Conservation (phyloP, 176 grass and related monocot genomes). For the Saccharum spontaneum region DNA sequence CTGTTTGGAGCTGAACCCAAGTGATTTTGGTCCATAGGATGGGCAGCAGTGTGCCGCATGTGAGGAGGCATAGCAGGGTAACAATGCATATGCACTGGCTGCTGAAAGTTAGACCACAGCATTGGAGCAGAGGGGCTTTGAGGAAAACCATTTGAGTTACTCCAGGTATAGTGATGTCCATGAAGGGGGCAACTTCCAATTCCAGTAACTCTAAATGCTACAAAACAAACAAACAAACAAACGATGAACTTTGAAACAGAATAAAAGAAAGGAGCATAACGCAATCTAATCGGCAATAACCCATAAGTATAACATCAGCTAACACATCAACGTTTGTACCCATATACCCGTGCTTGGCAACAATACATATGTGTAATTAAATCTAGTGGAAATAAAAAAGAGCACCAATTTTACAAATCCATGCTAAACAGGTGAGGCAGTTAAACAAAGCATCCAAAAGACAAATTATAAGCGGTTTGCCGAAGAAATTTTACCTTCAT, state of each 20-base stretch:
- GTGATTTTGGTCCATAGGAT: conserved; percentile 61
- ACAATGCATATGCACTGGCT: conserved; percentile 49
- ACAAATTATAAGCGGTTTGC: background rate
- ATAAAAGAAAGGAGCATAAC: background rate
- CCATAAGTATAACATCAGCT: background rate
- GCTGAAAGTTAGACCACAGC: conserved; percentile 57
- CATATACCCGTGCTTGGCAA: background rate
- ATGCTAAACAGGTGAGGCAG: background rate
- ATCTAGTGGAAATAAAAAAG: conserved; percentile 4
- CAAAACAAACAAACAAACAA: background rate
- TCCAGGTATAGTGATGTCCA: conserved; percentile 53
- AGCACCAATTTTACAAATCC: background rate
- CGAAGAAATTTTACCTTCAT: conserved; percentile 42
- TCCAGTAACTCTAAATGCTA: conserved; percentile 49
- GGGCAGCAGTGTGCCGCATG: conserved; percentile 30
- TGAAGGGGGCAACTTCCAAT: conserved; percentile 61
- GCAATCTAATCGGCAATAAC: background rate
- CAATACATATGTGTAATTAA: background rate
- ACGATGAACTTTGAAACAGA: conserved; percentile 1
- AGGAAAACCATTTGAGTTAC: conserved; percentile 51
- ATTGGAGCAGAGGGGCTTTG: conserved; percentile 49
- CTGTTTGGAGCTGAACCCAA: conserved; percentile 61
- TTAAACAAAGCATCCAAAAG: background rate
- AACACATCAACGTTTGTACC: conserved; percentile 5
- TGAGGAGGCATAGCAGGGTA: conserved; percentile 52